phyloP scores from a whole-genome alignment of 192 early-diverging fungal species.

The Umbelopsis ramanniana region DNA sequence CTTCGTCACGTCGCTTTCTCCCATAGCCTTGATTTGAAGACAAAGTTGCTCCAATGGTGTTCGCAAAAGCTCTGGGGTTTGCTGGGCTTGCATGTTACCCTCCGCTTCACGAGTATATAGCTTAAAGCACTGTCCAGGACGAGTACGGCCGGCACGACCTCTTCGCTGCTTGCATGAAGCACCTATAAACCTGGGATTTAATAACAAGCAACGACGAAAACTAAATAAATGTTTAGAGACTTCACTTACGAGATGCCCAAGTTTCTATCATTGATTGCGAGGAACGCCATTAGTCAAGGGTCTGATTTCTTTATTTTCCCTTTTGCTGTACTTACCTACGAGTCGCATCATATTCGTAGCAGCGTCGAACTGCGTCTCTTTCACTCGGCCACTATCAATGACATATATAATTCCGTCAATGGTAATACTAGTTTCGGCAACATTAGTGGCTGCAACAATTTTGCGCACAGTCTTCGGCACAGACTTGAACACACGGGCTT shows the following conservation, averaged over 20 bases:
- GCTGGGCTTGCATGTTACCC: conserved; percentile 58
- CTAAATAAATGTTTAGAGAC: neutral
- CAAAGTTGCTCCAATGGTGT: conserved; percentile 87
- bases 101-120: conserved; percentile 59
- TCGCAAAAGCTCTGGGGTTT: conserved; percentile 78
- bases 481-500: conserved; percentile 69
- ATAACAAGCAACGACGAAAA: neutral
- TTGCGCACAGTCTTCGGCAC: conserved; percentile 59
- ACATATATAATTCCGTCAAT: conserved; percentile 80
- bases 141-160: conserved; percentile 84
- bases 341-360: conserved; percentile 64
- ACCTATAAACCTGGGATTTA: conserved; percentile 23
- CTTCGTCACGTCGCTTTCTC: conserved; percentile 53
- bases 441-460: conserved; percentile 78
- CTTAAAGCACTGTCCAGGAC: conserved; percentile 75
- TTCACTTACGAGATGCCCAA: conserved; percentile 44
- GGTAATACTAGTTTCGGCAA: conserved; percentile 85
- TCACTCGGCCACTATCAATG: conserved; percentile 70
- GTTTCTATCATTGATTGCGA: conserved; percentile 20
- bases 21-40: conserved; percentile 70
- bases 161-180: conserved; percentile 66
- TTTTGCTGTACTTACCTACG: conserved; percentile 36
- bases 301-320: neutral
- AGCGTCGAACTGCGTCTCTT: conserved; percentile 60
- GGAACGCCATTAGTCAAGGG: neutral